Evolutionary conservation across 2,329 filamentous ascomycete species (phyloP).

Genomic region (Fusarium graminum): DNA sequence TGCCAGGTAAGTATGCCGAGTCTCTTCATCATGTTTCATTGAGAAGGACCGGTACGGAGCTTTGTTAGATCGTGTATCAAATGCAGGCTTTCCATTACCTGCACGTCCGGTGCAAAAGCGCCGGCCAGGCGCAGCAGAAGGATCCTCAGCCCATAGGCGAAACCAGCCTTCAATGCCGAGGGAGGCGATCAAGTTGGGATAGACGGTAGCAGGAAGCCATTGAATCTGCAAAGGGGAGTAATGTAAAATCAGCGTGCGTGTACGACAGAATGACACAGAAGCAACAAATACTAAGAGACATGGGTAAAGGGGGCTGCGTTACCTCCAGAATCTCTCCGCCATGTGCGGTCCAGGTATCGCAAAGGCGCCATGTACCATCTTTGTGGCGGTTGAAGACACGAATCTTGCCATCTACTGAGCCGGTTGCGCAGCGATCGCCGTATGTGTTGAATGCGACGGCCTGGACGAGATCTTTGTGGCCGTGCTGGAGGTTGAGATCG

Average conservation of each 20-base stretch:
- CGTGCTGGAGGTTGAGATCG: constrained; percentile 75
- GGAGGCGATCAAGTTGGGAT: constrained; percentile 86
- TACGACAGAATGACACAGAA: constrained; percentile 32
- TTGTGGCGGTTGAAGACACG: constrained; percentile 90
- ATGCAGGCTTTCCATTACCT: constrained; percentile 63
- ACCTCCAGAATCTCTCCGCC: constrained; percentile 91
- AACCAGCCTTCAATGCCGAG: constrained; percentile 91
- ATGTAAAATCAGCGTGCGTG: constrained; percentile 31
- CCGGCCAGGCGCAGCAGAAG: constrained; percentile 80
- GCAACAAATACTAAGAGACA: constrained; percentile 21
- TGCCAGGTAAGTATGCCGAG: constrained; percentile 85
- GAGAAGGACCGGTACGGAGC: constrained; percentile 83
- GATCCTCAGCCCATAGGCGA: constrained; percentile 93
- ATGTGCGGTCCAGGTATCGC: constrained; percentile 91
- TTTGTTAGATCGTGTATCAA: constrained; percentile 69
- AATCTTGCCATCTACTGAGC: constrained; percentile 91
- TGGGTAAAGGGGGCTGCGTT: constrained; percentile 52
- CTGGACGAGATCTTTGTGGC: constrained; percentile 84
- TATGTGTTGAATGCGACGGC: constrained; percentile 92
- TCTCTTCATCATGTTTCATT: constrained; percentile 84
- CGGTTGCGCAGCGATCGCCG: constrained; percentile 90
- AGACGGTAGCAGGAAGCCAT: constrained; percentile 92
- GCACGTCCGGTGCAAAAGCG: constrained; percentile 78
- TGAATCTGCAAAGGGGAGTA: constrained; percentile 71
- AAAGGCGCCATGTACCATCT: constrained; percentile 81